These are phyloP conservation scores for Gomphus bonarii DNA, from an alignment of 1,284 basidiomycete genomes.

Conservation along the genomic window DNA sequence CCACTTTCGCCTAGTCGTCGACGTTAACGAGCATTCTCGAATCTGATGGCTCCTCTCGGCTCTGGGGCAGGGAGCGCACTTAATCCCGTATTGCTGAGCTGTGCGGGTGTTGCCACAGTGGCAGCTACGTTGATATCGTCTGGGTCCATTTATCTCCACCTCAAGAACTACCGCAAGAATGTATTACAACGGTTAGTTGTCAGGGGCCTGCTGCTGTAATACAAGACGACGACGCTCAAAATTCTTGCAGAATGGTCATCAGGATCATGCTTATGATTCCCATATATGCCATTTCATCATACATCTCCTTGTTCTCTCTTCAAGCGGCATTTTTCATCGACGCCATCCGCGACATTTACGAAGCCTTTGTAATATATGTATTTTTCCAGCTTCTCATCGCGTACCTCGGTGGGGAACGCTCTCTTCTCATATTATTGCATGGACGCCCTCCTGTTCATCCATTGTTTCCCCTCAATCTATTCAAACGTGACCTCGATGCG, in stretches of 20 bases:
- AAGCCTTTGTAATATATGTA: conserved; percentile 97
- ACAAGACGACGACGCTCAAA: not conserved
- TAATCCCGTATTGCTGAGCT: conserved; percentile 41
- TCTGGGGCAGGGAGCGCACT: conserved; percentile 36
- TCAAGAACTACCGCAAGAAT: conserved; percentile 86
- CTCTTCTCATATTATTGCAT: conserved; percentile 83
- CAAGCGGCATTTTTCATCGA: conserved; percentile 97
- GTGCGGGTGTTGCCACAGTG: conserved; percentile 52
- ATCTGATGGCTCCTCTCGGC: conserved; percentile 2
- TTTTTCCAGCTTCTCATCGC: conserved; percentile 77
- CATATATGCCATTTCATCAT: conserved; percentile 82
- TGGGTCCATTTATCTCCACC: conserved; percentile 78
- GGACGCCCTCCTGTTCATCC: conserved; percentile 83
- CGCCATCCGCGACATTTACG: conserved; percentile 90
- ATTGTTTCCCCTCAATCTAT: conserved; percentile 75
- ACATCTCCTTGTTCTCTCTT: conserved; percentile 90
- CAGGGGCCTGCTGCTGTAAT: conserved; percentile 20
- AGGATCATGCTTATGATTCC: conserved; percentile 98
- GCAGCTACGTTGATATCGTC: conserved; percentile 73
- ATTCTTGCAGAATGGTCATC: conserved; percentile 68
- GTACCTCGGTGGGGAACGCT: conserved; percentile 90
- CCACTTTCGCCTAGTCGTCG: not conserved
- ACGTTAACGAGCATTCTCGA: not conserved
- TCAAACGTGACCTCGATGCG: conserved; percentile 73
- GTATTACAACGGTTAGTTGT: conserved; percentile 60